Percentiles rank a stretch among this genome's conserved stretches.
These are phyloP conservation scores for Leccinum uliginosum DNA, from an alignment of 768 basidiomycete genomes.

Conservation along the genomic window DNA sequence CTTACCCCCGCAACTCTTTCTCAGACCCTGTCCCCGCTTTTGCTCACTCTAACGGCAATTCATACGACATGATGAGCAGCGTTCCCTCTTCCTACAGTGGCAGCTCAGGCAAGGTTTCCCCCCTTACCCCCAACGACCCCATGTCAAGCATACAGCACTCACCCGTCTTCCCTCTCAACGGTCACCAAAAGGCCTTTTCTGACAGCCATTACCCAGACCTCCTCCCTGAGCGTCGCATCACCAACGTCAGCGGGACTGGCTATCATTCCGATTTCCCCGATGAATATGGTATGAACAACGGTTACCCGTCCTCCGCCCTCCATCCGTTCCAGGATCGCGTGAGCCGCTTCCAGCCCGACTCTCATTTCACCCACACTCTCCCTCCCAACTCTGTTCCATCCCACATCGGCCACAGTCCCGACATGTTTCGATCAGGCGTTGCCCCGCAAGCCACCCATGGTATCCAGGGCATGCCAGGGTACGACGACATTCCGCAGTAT, in stretches of 20 bases:
- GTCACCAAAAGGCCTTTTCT: conserved; percentile 53
- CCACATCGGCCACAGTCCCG: conserved; percentile 48
- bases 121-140: conserved; percentile 66
- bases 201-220: conserved; percentile 54
- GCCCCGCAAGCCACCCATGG: conserved; percentile 67
- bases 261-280: conserved; percentile 62
- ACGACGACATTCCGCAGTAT: conserved; percentile 59
- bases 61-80: conserved; percentile 64
- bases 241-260: conserved; percentile 38
- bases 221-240: conserved; percentile 55
- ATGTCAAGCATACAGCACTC: conserved; percentile 54
- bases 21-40: conserved; percentile 58
- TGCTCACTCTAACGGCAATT: conserved; percentile 44
- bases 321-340: conserved; percentile 60
- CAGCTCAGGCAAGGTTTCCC: conserved; percentile 71
- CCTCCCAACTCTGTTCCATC: conserved; percentile 40
- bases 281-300: conserved; percentile 51
- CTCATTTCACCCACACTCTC: conserved; percentile 45
- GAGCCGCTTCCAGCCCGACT: conserved; percentile 51
- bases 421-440: conserved; percentile 58
- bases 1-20: conserved; percentile 60
- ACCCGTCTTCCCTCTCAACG: conserved; percentile 43
- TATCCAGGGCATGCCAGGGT: conserved; percentile 50
- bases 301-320: conserved; percentile 46
- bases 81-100: conserved; percentile 54